Evolutionary conservation across 257 asterid species (phyloP), one percentile per base, ranked within the genome.

Genomic region (Nemophila menziesii): DNA sequence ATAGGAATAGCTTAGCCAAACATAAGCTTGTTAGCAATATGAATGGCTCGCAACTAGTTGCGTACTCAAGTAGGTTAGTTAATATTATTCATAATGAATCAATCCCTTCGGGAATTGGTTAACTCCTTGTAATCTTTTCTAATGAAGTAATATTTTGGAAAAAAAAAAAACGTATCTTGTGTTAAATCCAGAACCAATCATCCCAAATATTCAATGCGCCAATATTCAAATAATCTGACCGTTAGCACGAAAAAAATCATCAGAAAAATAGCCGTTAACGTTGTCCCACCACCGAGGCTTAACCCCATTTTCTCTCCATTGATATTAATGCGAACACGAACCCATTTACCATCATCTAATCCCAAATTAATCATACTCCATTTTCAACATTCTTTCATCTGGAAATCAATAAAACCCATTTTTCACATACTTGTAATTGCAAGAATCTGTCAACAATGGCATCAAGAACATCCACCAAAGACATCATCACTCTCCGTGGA

Each of bases 401-500:
- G 36, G n/a, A n/a, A n/a, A n/a, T n/a, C 33, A 29, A 29, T 29
- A 10, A 29, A 29, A 29, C 36, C 36, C 36, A 2, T 7, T 29
- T 29, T 29, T 29, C 9, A 29, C 12, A 2, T 29, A 2, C 3
- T 29, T 7, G 7, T 29, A 2, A 29, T 3, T 13, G 12, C 36
- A 29, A 29, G 12, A 29, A 29, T 29, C 7, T 29, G 2, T 29
- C 3, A 7, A 29, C 36, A 1, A 83, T 86, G 96, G 86, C 93
- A 63, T 80, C 92, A 19, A 79, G 61, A 75, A 55, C 79, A 20
- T 82, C 79, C 20, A 68, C 89, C 13, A 86, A 86, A 38, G 95
- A 86, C 65, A 72, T 82, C 51, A 86, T 82, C 68, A 86, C 97
- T 3, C 84, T 86, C n/a, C 90, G 80, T 23, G 97, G 95, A 46